These are phyloP conservation scores for Nectriaceae sp. DNA, from an alignment of 2,329 filamentous ascomycete genomes.

Conservation along the genomic window DNA sequence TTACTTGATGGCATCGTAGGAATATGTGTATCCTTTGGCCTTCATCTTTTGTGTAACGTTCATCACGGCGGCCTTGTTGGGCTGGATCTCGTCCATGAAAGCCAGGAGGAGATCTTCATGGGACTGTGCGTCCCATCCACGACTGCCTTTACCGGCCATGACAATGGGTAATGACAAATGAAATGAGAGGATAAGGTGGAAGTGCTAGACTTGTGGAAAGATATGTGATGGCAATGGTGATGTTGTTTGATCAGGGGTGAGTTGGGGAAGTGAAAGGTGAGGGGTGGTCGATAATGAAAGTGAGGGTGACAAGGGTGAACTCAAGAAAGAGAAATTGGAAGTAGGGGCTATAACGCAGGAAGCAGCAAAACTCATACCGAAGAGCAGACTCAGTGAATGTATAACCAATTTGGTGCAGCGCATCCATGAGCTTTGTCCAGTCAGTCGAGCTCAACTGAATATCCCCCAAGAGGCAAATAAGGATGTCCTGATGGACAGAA, in stretches of 20 bases:
- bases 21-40: slow-evolving; percentile 40
- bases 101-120: slow-evolving; percentile 42
- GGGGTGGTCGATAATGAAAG: slow-evolving; percentile 2
- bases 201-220: background rate
- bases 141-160: slow-evolving; percentile 5
- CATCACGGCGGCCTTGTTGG: slow-evolving; percentile 35
- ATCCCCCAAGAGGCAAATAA: slow-evolving; percentile 42
- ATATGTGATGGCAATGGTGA: background rate
- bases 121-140: slow-evolving; percentile 38
- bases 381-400: slow-evolving; percentile 43
- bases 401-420: slow-evolving; percentile 42
- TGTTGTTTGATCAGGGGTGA: background rate
- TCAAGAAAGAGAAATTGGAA: slow-evolving; percentile 3
- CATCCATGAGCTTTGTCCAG: slow-evolving; percentile 38
- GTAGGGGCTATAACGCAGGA: background rate
- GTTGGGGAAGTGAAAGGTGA: background rate
- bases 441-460: slow-evolving; percentile 35
- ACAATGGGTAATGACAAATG: background rate
- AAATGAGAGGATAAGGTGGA: background rate
- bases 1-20: slow-evolving; percentile 44
- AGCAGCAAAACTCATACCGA: slow-evolving; percentile 33
- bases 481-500: slow-evolving; percentile 45
- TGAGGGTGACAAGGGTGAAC: slow-evolving; percentile 4
- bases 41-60: slow-evolving; percentile 34
- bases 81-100: slow-evolving; percentile 38